Percentiles rank a stretch among this genome's conserved stretches.
These are phyloP conservation scores for Beauveria rudraprayagi DNA, from an alignment of 2,329 filamentous ascomycete genomes.

Conservation along the genomic window DNA sequence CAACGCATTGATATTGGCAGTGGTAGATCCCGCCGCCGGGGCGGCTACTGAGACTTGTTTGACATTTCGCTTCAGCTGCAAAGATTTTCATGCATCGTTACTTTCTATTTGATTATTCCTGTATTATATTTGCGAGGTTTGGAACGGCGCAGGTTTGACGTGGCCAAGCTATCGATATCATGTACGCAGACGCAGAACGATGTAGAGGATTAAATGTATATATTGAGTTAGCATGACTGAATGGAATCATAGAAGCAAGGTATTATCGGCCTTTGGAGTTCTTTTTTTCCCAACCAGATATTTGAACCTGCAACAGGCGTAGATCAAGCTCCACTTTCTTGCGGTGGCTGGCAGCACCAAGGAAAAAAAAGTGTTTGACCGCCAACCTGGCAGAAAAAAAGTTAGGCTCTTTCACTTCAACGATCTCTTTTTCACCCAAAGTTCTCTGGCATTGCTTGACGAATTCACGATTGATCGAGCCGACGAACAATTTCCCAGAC, in stretches of 20 bases:
- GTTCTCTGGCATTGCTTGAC: background rate
- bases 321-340: background rate
- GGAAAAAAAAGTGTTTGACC: background rate
- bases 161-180: background rate
- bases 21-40: constrained; percentile 46
- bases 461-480: background rate
- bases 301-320: too few species aligned
- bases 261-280: background rate
- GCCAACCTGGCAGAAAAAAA: constrained; percentile 21
- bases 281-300: too few species aligned
- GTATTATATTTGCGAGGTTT: constrained; percentile 9
- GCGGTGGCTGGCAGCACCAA: background rate
- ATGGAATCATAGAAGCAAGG: background rate
- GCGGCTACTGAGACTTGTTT: constrained; percentile 27
- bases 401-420: constrained; percentile 9
- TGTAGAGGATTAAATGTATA: background rate
- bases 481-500: background rate
- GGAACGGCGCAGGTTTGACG: background rate
- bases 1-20: constrained; percentile 58
- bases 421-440: background rate
- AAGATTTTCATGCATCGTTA: background rate
- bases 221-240: background rate
- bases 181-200: background rate
- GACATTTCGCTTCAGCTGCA: background rate
- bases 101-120: constrained; percentile 1